Base-by-base conservation (phyloP, 345 rosid species). In the Jatropha curcas region DNA sequence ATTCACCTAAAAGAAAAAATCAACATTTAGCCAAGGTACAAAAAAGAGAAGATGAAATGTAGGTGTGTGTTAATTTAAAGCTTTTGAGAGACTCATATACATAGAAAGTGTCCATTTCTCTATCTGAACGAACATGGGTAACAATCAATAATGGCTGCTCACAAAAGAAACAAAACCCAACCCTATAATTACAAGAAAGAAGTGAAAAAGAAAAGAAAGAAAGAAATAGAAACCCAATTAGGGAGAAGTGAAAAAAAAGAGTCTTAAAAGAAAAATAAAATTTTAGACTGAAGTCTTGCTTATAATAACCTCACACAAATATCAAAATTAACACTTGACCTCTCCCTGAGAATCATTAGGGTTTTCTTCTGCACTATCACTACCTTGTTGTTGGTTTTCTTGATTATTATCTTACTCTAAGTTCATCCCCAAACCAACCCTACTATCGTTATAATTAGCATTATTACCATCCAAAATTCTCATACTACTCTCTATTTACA, bases 371-470 rank as follows among this genome's bases (percentile, higher is more conserved):
- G 82, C 87, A 71, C 84, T 82, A 48, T 82, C 86, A 79, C 84
- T 72, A 52, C 74, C 76, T 74, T 82, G 80, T 31, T 66, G 76
- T n/a, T 82, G 92, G 76, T 76, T 82, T 60, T 82, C 84, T 52
- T 68, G 82, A 48, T 57, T 80, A n/a, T n/a, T n/a, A 24, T 69
- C 76, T 25, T 86, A 88, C 52, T 87, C 88, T 59, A 87, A 77
- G 65, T 85, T 82, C 93, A 91, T 89, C 9, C 82, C 93, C 68
- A 87, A 77, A 71, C 88, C 87, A 50, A 69, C 78, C 60, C 85
- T 71, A 35, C 63, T 55, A 20, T 51, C 60, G 52, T 75, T 57
- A 33, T 72, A 73, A 22, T n/a, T n/a, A n/a, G 65, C 37, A 51
- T 63, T 68, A 30, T 78, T 62, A 60, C 79, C 79, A 0, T 84